Conservation (phyloP, 2,329 filamentous ascomycete genomes). For the Exophiala dermatitidis region DNA sequence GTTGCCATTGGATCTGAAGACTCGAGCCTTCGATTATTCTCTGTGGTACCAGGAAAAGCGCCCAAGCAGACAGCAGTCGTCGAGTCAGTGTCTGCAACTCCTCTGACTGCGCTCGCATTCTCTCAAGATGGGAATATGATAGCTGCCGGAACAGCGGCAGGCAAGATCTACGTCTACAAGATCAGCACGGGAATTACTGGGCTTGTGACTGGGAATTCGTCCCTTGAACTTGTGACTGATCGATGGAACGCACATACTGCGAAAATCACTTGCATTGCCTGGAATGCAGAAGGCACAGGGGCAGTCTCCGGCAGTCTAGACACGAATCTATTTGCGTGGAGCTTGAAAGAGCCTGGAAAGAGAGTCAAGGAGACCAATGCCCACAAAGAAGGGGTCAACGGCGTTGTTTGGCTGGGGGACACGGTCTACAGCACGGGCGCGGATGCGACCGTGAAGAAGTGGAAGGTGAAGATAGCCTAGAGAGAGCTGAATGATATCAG, state of each 20-base stretch:
- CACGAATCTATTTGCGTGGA: constrained; percentile 91
- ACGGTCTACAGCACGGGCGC: constrained; percentile 70
- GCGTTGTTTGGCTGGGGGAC: constrained; percentile 69
- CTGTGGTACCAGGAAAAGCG: constrained; percentile 47
- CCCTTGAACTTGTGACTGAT: constrained; percentile 63
- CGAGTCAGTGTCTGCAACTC: constrained; percentile 60
- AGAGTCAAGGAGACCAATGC: constrained; percentile 78
- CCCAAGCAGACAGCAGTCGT: constrained; percentile 50
- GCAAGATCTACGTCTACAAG: constrained; percentile 80
- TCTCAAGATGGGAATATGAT: constrained; percentile 68
- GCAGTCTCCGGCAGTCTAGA: constrained; percentile 80
- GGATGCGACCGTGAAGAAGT: constrained; percentile 87
- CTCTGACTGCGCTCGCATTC: constrained; percentile 75
- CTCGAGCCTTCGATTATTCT: constrained; percentile 70
- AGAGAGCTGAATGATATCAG: constrained; percentile 29
- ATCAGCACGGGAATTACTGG: constrained; percentile 48
- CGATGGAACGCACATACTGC: constrained; percentile 63
- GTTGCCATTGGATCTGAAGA: constrained; percentile 72
- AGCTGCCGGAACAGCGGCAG: constrained; percentile 73
- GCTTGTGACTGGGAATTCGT: constrained; percentile 16
- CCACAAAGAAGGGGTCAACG: constrained; percentile 92
- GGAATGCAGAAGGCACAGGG: constrained; percentile 70
- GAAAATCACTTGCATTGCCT: constrained; percentile 61
- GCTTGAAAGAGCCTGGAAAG: constrained; percentile 71
- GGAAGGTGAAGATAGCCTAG: constrained; percentile 50